Percentiles rank a stretch among this genome's conserved stretches.
phyloP scores from a whole-genome alignment of 73 alveolate genomes.

The Uronychia binucleata region DNA sequence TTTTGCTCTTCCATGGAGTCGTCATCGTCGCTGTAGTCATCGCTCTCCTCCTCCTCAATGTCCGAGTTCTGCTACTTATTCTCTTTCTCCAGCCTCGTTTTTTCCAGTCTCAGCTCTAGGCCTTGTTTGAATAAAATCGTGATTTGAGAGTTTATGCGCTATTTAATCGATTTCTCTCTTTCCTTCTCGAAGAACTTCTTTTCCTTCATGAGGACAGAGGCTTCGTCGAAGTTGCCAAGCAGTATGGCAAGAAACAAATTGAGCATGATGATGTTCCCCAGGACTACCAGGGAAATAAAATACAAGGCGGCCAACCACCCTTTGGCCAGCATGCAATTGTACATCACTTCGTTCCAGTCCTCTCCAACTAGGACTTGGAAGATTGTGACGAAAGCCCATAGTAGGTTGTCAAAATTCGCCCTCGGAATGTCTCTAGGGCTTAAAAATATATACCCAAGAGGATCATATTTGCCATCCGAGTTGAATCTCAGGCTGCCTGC shows the following conservation, averaged over 20 bases:
- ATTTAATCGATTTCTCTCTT: too few relatives aligned
- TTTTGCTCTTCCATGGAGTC: too few relatives aligned
- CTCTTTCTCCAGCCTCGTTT: too few relatives aligned
- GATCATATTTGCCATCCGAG: not conserved
- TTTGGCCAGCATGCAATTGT: conserved; percentile 16
- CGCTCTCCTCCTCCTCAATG: too few relatives aligned
- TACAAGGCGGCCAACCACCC: conserved; percentile 7
- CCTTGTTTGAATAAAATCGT: too few relatives aligned
- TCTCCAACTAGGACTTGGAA: conserved; percentile 45
- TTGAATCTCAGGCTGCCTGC: conserved; percentile 18
- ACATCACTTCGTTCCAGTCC: conserved; percentile 48
- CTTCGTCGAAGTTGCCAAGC: conserved; percentile 46
- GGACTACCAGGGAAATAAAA: conserved; percentile 32
- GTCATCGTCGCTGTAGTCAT: too few relatives aligned
- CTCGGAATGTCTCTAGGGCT: conserved; percentile 39
- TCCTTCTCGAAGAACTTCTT: too few relatives aligned
- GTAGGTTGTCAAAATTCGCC: conserved; percentile 41
- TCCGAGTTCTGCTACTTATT: too few relatives aligned
- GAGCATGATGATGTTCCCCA: conserved; percentile 45
- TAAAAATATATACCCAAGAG: too few relatives aligned
- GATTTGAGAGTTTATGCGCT: too few relatives aligned
- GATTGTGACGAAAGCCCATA: conserved; percentile 31
- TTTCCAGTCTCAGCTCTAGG: too few relatives aligned
- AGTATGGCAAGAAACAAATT: conserved; percentile 61
- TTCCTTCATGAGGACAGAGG: too few relatives aligned